Evolutionary conservation across 1,284 basidiomycete genomes (phyloP).

Genomic region (Austroboletus olivaceoglutinosus): DNA sequence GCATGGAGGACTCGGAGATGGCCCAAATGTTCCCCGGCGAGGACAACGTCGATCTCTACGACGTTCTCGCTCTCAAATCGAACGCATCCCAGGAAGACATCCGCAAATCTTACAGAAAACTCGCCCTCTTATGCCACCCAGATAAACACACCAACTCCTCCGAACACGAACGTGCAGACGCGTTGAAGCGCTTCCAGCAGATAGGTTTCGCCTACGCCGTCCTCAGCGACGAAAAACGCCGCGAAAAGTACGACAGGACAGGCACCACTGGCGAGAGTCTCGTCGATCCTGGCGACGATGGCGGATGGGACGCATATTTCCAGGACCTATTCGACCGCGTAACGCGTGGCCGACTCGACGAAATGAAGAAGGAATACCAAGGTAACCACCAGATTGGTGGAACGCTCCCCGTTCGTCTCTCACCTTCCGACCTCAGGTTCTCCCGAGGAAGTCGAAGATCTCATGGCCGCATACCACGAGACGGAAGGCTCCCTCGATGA

Average conservation of each 20-base stretch:
- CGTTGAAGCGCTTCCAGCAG: slow-evolving; percentile 79
- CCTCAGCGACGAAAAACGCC: slow-evolving; percentile 73
- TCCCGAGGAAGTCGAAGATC: slow-evolving; percentile 75
- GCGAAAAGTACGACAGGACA: slow-evolving; percentile 76
- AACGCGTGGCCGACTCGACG: slow-evolving; percentile 81
- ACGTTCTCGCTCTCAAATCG: slow-evolving; percentile 57
- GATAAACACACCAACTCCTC: slow-evolving; percentile 77
- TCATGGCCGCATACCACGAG: slow-evolving; percentile 69
- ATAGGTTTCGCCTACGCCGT: slow-evolving; percentile 90
- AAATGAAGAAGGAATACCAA: slow-evolving; percentile 90
- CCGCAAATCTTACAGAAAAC: slow-evolving; percentile 80
- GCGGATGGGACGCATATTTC: slow-evolving; percentile 92
- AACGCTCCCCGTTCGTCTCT: slow-evolving; percentile 1
- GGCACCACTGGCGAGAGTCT: slow-evolving; percentile 81
- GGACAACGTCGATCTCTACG: slow-evolving; percentile 73
- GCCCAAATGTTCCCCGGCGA: slow-evolving; percentile 73
- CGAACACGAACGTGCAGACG: slow-evolving; percentile 60
- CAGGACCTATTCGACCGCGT: slow-evolving; percentile 84
- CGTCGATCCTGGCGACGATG: slow-evolving; percentile 66
- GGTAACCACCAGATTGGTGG: slow-evolving; percentile 41
- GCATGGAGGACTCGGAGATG: slow-evolving; percentile 69
- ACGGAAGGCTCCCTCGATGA: slow-evolving; percentile 69
- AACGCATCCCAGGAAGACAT: slow-evolving; percentile 65
- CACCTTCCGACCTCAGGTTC: slow-evolving; percentile 56
- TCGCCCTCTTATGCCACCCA: slow-evolving; percentile 82